Conservation (phyloP, 495 filamentous ascomycete genomes). For the Poronia punctata region DNA sequence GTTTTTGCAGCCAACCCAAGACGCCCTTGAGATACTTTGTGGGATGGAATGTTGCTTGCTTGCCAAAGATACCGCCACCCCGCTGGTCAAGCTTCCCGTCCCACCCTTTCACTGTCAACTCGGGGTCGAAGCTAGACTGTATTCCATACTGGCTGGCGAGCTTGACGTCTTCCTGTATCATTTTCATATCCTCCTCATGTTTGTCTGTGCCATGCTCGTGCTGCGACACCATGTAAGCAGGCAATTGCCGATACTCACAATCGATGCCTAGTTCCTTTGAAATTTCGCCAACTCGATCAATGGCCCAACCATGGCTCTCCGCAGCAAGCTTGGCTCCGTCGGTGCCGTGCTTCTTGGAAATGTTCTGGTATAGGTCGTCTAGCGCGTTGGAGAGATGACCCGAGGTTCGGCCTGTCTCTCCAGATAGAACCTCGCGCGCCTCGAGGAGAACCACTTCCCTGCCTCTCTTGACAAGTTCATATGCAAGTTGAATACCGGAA, state of each 20-base stretch:
- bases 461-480: constrained; percentile 47
- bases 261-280: constrained; percentile 41
- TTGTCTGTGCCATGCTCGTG: no score
- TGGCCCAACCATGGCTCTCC: constrained; percentile 49
- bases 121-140: no score
- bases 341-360: constrained; percentile 45
- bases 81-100: no score
- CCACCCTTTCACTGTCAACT: no score
- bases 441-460: constrained; percentile 45
- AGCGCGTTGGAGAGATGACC: constrained; percentile 49
- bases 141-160: no score
- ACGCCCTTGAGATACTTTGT: no score
- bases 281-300: constrained; percentile 44
- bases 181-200: no score
- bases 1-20: no score
- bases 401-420: constrained; percentile 47
- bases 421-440: constrained; percentile 45
- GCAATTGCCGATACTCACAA: constrained; percentile 48
- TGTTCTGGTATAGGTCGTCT: constrained; percentile 45
- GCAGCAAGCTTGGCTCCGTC: constrained; percentile 42
- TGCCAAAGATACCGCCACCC: no score
- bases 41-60: no score
- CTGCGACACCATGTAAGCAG: constrained; percentile 38
- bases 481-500: constrained; percentile 46
- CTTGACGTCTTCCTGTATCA: no score